phyloP scores from a whole-genome alignment of 2,329 filamentous ascomycete genomes.

The Rutstroemia sydowiana region DNA sequence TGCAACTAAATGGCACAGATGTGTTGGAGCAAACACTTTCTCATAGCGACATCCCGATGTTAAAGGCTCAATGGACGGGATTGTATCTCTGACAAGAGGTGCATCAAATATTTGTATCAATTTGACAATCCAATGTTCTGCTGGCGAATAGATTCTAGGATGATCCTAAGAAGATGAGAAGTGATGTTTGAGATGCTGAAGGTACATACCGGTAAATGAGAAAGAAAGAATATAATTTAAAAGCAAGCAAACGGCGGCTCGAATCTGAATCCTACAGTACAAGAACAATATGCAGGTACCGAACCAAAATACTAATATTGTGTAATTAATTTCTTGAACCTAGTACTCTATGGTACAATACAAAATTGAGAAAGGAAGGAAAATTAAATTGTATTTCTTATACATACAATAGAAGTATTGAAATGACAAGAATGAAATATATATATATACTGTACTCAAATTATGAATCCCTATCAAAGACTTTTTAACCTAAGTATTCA shows the following conservation, averaged over 20 bases:
- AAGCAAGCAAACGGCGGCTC: background rate
- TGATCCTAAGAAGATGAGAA: background rate
- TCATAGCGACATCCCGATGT: background rate
- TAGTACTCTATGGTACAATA: too few species aligned
- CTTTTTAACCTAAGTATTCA: too few species aligned
- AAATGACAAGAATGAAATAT: background rate
- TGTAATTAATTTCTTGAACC: too few species aligned
- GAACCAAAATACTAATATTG: background rate
- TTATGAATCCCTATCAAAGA: too few species aligned
- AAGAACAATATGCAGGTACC: constrained; percentile 6
- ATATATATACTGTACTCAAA: background rate
- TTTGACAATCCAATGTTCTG: background rate
- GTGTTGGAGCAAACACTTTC: background rate
- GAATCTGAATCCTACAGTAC: background rate
- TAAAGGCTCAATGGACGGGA: background rate
- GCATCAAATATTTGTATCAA: background rate
- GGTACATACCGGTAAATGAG: background rate
- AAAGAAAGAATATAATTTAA: background rate
- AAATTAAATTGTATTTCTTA: too few species aligned
- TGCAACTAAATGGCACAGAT: background rate
- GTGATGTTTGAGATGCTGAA: background rate
- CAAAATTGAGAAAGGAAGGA: too few species aligned
- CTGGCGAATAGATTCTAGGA: background rate
- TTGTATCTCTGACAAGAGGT: background rate
- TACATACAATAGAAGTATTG: background rate